phyloP scores from a whole-genome alignment of 768 basidiomycete species.

The Mycena maculata region DNA sequence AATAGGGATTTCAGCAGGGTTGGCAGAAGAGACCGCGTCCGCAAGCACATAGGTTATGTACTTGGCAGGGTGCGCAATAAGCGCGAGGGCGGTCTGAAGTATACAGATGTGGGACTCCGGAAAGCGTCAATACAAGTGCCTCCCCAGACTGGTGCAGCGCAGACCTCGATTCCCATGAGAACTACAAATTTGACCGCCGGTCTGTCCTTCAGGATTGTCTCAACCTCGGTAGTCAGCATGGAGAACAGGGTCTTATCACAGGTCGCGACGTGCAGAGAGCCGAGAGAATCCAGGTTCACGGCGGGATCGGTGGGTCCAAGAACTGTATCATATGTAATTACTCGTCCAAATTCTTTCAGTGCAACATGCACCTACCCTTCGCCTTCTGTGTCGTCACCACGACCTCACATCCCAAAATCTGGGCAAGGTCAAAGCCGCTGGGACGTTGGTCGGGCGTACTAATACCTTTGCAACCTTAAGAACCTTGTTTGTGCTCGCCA shows the following conservation, averaged over 20 bases:
- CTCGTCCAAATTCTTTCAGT: neutral
- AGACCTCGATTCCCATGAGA: conserved; percentile 89
- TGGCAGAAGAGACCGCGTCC: conserved; percentile 87
- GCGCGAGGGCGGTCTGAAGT: conserved; percentile 82
- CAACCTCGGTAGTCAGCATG: conserved; percentile 82
- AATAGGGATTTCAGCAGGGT: conserved; percentile 81
- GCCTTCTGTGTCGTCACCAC: conserved; percentile 89
- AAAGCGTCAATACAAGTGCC: neutral
- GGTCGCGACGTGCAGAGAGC: conserved; percentile 66
- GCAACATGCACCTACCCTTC: conserved; percentile 58
- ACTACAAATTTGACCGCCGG: conserved; percentile 70
- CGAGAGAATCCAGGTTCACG: conserved; percentile 66
- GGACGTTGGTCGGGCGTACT: neutral
- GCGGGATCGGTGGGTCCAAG: conserved; percentile 77
- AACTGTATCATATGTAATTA: conserved; percentile 49
- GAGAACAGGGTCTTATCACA: conserved; percentile 87
- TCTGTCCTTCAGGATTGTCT: conserved; percentile 58
- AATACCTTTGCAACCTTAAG: conserved; percentile 76
- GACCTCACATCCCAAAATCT: conserved; percentile 77
- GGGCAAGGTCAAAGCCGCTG: conserved; percentile 7
- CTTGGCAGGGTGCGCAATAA: conserved; percentile 55
- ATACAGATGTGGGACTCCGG: conserved; percentile 90
- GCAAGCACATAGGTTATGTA: conserved; percentile 75
- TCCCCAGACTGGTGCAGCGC: conserved; percentile 30
- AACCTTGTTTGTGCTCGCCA: conserved; percentile 79